Evolutionary conservation across 345 rosid genomes (phyloP).

Genomic region (Acer campestre): DNA sequence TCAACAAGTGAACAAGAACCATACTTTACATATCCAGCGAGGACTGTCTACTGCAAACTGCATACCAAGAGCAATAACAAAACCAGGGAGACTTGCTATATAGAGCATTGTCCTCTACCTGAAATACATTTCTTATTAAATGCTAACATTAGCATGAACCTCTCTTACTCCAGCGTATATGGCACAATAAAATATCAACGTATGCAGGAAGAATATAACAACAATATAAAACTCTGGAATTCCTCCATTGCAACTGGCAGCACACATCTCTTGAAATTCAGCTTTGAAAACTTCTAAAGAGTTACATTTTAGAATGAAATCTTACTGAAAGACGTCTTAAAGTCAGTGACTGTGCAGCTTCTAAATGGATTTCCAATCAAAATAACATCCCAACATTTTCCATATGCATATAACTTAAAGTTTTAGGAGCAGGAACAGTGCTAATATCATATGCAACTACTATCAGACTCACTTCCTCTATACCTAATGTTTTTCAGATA

Average conservation of each 20-base stretch:
- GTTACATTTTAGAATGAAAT: neutral
- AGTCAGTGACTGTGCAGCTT: neutral
- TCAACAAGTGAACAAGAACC: conserved; percentile 13
- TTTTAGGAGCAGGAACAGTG: neutral
- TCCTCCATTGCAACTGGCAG: neutral
- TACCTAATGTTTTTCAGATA: neutral
- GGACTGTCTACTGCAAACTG: conserved; percentile 88
- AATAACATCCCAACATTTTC: neutral
- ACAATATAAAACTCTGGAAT: neutral
- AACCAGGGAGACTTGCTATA: conserved; percentile 62
- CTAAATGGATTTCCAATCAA: neutral
- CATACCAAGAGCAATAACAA: conserved; percentile 64
- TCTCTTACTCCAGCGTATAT: neutral
- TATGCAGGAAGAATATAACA: neutral
- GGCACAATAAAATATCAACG: neutral
- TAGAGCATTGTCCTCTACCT: conserved; percentile 86
- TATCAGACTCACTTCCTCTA: neutral
- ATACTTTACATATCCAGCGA: conserved; percentile 83
- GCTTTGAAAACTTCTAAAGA: neutral
- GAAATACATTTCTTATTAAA: conserved; percentile 26
- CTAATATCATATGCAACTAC: neutral
- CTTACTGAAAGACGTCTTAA: neutral
- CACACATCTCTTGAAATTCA: neutral
- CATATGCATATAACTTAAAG: neutral
- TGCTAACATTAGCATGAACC: neutral